Base-by-base conservation (phyloP, 2,329 filamentous ascomycete genomes). In the Xylaria hypoxylon region DNA sequence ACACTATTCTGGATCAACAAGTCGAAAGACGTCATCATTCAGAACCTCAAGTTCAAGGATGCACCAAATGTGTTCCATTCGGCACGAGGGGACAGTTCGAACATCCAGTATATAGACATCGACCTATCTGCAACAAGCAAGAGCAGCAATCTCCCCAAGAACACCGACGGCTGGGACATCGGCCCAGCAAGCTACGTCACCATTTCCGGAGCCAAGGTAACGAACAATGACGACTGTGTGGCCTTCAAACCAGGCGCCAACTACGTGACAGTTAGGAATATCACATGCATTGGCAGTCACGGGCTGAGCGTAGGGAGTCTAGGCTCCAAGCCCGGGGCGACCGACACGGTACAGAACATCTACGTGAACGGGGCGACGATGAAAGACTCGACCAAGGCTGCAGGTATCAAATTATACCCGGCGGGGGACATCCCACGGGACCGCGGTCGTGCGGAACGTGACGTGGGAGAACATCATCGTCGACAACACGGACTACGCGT, bases 91-190 rank as follows among this genome's bases (percentile, higher is more conserved):
- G 52, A 31, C 15, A 62, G 58, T 7, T 61, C 62, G 1, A 55
- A 65, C 24, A 59, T 68, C 24, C 57, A 59, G 42, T 68, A 65
- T 53, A 55, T 65, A 17, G 52, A 68, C 45, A 47, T 68, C 19
- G 26, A 31, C n/a, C 48, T 68, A 0, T 55, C 62, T 7, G 65
- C 65, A 2, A 47, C 24, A 24, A 68, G 65, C 62, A 62, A 53
- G 51, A 68, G 65, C 57, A 42, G 24, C 48, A 68, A 68, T 15
- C 52, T 59, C 7, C 57, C 65, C 11, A 68, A 68, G 65, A 68
- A 68, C 52, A 68, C 65, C 8, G 65, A 68, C 28, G 65, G 62
- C 62, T 68, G 65, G 65, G 65, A 68, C 31, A 68, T 65, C 15
- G 65, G 65, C 1, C 58, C 65, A 19, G 62, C 65, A 3, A 65